Evolutionary conservation across 2,329 filamentous ascomycete species (phyloP).

Genomic region (Trichoderma asperellum): DNA sequence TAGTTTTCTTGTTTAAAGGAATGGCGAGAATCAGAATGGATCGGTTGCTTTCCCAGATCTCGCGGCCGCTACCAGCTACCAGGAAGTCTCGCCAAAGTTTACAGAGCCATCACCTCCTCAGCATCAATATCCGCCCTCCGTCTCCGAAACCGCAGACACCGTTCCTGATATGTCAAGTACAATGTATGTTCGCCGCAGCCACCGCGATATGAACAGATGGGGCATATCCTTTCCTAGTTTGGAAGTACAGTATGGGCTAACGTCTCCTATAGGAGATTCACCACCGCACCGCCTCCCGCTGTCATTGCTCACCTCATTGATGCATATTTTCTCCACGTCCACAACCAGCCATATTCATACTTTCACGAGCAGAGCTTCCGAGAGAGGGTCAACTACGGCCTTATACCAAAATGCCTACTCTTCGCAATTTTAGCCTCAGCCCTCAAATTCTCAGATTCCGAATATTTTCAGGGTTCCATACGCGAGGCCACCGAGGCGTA

Average conservation of each 20-base stretch:
- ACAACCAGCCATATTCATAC: conserved; percentile 23
- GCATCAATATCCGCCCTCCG: conserved; percentile 5
- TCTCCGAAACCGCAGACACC: conserved; percentile 4
- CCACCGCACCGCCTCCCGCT: conserved; percentile 17
- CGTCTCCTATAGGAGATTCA: conserved; percentile 10
- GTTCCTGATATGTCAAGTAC: conserved; percentile 9
- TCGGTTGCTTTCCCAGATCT: conserved; percentile 15
- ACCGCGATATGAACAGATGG: no score
- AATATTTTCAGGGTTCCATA: conserved; percentile 12
- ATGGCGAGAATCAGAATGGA: conserved; percentile 13
- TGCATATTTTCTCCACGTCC: conserved; percentile 20
- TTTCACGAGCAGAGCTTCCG: conserved; percentile 25
- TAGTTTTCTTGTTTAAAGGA: background rate
- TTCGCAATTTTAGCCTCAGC: conserved; percentile 22
- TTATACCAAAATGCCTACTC: conserved; percentile 19
- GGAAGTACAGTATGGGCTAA: background rate
- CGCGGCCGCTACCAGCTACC: conserved; percentile 2
- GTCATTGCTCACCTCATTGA: conserved; percentile 24
- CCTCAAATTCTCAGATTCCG: conserved; percentile 21
- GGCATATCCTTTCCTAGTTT: background rate
- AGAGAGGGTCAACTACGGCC: conserved; percentile 16
- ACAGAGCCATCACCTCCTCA: conserved; percentile 21
- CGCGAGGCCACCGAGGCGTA: conserved; percentile 26
- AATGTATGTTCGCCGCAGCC: conserved; percentile 1
- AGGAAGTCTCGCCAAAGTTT: conserved; percentile 18